Evolutionary conservation across 495 filamentous ascomycete species (phyloP).

Genomic region (Aspergillus mulundensis): DNA sequence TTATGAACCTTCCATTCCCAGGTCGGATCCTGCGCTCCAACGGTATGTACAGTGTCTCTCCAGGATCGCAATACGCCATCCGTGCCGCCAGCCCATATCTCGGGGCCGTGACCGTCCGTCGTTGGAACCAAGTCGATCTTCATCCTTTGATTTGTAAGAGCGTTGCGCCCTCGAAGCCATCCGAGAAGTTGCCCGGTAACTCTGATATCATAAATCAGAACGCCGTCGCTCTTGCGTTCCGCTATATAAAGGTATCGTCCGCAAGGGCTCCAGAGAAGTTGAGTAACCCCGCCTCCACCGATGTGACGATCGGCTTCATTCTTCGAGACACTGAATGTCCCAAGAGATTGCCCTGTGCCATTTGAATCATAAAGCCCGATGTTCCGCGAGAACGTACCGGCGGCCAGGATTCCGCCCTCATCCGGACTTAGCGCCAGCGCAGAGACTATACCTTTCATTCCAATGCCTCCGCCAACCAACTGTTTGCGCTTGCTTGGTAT

Average conservation of each 20-base stretch:
- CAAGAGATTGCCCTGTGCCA: constrained; percentile 61
- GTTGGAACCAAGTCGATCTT: constrained; percentile 61
- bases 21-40: constrained; percentile 49
- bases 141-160: constrained; percentile 72
- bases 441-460: constrained; percentile 81
- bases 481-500: constrained; percentile 72
- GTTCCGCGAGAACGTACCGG: constrained; percentile 74
- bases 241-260: constrained; percentile 83
- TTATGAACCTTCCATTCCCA: constrained; percentile 60
- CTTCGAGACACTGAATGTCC: constrained; percentile 55
- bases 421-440: constrained; percentile 52
- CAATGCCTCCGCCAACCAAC: constrained; percentile 63
- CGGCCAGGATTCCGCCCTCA: constrained; percentile 62
- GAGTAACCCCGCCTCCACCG: constrained; percentile 66
- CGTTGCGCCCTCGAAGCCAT: constrained; percentile 65
- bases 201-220: constrained; percentile 82
- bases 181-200: constrained; percentile 65
- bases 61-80: constrained; percentile 76
- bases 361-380: constrained; percentile 72
- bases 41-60: constrained; percentile 55
- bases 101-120: constrained; percentile 51
- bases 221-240: constrained; percentile 71
- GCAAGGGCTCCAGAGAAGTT: constrained; percentile 76
- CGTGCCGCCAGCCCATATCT: constrained; percentile 81
- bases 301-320: constrained; percentile 39